phyloP scores from a whole-genome alignment of 1,284 basidiomycete species.

The Hortiboletus rubellus region DNA sequence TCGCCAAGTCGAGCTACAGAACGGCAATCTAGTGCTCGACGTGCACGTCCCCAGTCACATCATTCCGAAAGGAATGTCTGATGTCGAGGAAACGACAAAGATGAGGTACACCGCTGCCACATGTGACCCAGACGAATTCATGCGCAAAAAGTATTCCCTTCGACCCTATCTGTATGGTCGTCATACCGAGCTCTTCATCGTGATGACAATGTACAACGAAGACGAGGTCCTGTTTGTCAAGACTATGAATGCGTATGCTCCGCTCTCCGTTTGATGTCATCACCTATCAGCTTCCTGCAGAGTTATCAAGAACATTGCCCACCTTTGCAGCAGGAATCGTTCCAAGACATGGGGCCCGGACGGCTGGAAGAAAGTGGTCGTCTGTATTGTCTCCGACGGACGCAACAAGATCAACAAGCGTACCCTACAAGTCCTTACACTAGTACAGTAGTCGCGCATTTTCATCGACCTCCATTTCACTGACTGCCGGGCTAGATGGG shows the following conservation, averaged over 20 bases:
- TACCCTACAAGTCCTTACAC: slow-evolving; percentile 77
- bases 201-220: slow-evolving; percentile 97
- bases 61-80: slow-evolving; percentile 62
- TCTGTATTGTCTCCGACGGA: slow-evolving; percentile 91
- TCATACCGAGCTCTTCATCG: slow-evolving; percentile 91
- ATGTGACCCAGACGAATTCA: slow-evolving; percentile 90
- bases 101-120: slow-evolving; percentile 93
- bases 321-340: slow-evolving; percentile 76
- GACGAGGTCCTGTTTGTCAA: slow-evolving; percentile 82
- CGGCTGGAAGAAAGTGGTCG: slow-evolving; percentile 95
- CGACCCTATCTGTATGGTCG: slow-evolving; percentile 84
- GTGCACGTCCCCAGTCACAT: slow-evolving; percentile 78
- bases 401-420: slow-evolving; percentile 89
- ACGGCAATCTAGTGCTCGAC: slow-evolving; percentile 84
- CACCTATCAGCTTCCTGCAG: slow-evolving; percentile 38
- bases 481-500: slow-evolving; percentile 67
- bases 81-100: slow-evolving; percentile 77
- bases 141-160: slow-evolving; percentile 74
- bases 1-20: slow-evolving; percentile 76
- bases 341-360: slow-evolving; percentile 95
- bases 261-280: background rate
- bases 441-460: slow-evolving; percentile 42
- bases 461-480: background rate
- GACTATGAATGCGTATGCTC: slow-evolving; percentile 83
- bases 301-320: slow-evolving; percentile 88